These are phyloP conservation scores for Aspergillus quadrilineatus DNA, from an alignment of 2,329 filamentous ascomycete species.

Conservation along the genomic window DNA sequence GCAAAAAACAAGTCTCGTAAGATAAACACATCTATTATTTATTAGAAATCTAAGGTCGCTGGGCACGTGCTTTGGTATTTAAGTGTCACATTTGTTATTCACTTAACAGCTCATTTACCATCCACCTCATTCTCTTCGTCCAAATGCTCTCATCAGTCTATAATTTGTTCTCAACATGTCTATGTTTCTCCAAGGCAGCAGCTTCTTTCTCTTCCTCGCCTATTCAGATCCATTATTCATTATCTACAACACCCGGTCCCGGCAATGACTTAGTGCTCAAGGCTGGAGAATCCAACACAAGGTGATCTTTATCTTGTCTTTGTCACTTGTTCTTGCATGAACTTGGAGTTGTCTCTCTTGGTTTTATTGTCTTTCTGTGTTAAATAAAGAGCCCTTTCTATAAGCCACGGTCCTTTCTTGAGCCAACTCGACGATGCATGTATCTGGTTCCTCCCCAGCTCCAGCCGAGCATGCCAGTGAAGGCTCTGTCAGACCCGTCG, in stretches of 20 bases:
- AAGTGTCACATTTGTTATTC: no score
- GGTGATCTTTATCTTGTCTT: background rate
- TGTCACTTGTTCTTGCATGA: background rate
- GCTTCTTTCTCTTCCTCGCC: no score
- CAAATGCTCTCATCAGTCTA: no score
- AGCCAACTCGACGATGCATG: background rate
- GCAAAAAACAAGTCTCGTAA: no score
- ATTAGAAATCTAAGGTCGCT: no score
- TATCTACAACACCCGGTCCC: background rate
- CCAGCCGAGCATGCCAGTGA: background rate
- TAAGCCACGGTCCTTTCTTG: background rate
- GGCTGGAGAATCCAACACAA: background rate
- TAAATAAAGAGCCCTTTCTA: background rate
- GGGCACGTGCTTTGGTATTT: no score
- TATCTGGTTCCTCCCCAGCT: slow-evolving; percentile 1
- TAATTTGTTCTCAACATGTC: no score
- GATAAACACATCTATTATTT: no score
- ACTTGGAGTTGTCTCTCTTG: background rate
- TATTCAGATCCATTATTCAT: no score
- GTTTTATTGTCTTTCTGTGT: background rate
- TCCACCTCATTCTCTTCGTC: no score
- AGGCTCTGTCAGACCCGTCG: background rate
- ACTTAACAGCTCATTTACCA: no score
- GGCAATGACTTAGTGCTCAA: background rate
- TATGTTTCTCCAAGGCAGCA: no score